A percentile compares a stretch with the other conserved stretches of the same genome.
phyloP scores from a whole-genome alignment of 2,329 filamentous ascomycete genomes.

The Corynespora cassiicola region DNA sequence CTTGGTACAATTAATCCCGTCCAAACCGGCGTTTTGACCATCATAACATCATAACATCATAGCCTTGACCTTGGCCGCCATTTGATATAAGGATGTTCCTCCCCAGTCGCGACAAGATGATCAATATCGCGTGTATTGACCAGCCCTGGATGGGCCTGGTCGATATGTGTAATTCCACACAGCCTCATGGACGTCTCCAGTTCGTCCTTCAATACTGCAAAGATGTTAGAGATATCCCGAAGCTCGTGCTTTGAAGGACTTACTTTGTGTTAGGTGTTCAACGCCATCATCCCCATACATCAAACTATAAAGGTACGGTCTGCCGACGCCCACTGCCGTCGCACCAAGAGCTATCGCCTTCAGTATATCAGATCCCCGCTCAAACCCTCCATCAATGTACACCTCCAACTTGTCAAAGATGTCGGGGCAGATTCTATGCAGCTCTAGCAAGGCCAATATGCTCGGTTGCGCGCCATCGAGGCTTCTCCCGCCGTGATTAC shows the following conservation, averaged over 20 bases:
- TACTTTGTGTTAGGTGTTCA: conserved; percentile 31
- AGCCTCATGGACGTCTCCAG: conserved; percentile 69
- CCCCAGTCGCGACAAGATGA: conserved; percentile 18
- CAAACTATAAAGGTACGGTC: conserved; percentile 65
- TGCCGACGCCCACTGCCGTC: conserved; percentile 65
- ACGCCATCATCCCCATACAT: conserved; percentile 63
- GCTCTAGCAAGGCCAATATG: conserved; percentile 66
- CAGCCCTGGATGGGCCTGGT: conserved; percentile 64
- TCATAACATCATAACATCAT: too few species aligned
- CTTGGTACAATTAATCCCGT: too few species aligned
- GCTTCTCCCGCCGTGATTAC: conserved; percentile 55
- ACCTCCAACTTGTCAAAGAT: conserved; percentile 67
- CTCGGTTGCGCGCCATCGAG: conserved; percentile 52
- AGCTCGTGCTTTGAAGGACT: background rate
- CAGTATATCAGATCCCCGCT: conserved; percentile 69
- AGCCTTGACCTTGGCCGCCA: conserved; percentile 20
- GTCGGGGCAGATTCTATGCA: conserved; percentile 66
- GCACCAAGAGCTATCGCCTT: conserved; percentile 72
- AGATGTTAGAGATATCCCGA: conserved; percentile 1
- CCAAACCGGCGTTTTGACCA: too few species aligned
- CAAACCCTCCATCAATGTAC: conserved; percentile 69
- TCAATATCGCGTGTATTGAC: conserved; percentile 54
- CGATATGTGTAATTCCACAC: conserved; percentile 65
- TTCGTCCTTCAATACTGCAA: conserved; percentile 57
- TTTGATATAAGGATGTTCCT: conserved; percentile 24